phyloP scores from a whole-genome alignment of 73 alveolate genomes.

The Paramecium sonneborni region DNA sequence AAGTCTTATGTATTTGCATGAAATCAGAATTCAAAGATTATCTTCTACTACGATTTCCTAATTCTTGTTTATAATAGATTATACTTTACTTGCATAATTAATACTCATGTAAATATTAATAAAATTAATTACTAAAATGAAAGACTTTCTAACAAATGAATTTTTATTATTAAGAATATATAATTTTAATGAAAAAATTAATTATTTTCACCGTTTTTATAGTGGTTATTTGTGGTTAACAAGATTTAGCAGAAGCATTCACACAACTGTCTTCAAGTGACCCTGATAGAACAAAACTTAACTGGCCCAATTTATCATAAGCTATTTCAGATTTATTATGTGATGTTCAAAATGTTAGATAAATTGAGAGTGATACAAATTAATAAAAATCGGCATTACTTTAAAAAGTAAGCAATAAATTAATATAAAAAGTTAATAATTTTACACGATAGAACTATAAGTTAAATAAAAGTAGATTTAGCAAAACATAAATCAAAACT shows the following conservation, averaged over 20 bases:
- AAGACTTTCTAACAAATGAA: not conserved
- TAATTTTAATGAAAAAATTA: not conserved
- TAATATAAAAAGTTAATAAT: not conserved
- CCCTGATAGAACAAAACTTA: constrained; percentile 41
- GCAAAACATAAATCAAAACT: constrained; percentile 15
- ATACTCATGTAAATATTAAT: constrained; percentile 31
- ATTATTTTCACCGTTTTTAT: constrained; percentile 15
- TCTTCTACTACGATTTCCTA: not conserved
- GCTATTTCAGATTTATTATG: constrained; percentile 10
- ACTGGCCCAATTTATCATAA: constrained; percentile 32
- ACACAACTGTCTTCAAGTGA: not conserved
- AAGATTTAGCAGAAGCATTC: constrained; percentile 52
- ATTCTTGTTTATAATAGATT: not conserved
- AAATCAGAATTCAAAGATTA: not conserved
- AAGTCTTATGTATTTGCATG: not conserved
- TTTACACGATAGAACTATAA: constrained; percentile 4
- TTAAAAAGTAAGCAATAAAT: not conserved
- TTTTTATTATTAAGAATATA: not conserved
- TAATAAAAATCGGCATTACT: constrained; percentile 10
- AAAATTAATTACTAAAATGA: not conserved
- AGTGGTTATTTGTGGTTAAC: not conserved
- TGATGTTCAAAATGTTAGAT: constrained; percentile 2
- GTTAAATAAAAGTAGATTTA: constrained; percentile 26
- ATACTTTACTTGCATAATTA: constrained; percentile 48
- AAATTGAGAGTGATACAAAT: not conserved